Evolutionary conservation across 139 green algal species (phyloP), one percentile per base, ranked within the genome.

Genomic region (Micractinium conductrix): DNA sequence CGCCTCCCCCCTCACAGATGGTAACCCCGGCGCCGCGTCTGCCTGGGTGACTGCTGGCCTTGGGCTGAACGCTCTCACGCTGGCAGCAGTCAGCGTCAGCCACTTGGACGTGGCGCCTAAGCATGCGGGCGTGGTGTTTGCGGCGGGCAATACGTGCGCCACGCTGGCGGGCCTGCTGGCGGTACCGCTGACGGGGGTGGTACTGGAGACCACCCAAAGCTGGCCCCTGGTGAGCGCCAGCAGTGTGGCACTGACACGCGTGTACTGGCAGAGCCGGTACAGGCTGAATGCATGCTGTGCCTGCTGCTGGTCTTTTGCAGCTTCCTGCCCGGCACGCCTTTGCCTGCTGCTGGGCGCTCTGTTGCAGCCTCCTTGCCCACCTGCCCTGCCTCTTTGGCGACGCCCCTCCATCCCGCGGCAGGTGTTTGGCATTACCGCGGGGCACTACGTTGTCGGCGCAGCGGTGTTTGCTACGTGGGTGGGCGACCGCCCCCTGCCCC

Each of bases 81-180:
- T 96, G 14, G 93, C 87, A 1, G 94, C 90, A 2, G 94, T 96
- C 2, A 94, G 88, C 30, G 92, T 91, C 21, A 93, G 65, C 62
- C 93, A 97, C 65, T 86, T 97, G 55, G 94, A 97, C 84, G 89
- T 97, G 26, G 93, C 93, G 1, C 93, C 93, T 12, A 85, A 88
- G 21, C 88, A 97, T 80, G 93, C 94, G 14, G 92, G 89, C 44
- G 68, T 93, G 26, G 87, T 97, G 6, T 97, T 96, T 87, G 94
- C 89, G 1, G 88, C 90, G 22, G 94, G 94, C 30, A 96, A 96
- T 87, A 96, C 92, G 0, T 87, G 87, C 12, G 94, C 92, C 33
- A 97, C 94, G n/a, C 50, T 93, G 26, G 93, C 91, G 5, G 94
- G 94, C 10, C 78, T 97, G 24, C 71, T 97, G 21, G 89, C 81